Conservation (phyloP, 495 filamentous ascomycete genomes). For the Penicillium pancosmium region DNA sequence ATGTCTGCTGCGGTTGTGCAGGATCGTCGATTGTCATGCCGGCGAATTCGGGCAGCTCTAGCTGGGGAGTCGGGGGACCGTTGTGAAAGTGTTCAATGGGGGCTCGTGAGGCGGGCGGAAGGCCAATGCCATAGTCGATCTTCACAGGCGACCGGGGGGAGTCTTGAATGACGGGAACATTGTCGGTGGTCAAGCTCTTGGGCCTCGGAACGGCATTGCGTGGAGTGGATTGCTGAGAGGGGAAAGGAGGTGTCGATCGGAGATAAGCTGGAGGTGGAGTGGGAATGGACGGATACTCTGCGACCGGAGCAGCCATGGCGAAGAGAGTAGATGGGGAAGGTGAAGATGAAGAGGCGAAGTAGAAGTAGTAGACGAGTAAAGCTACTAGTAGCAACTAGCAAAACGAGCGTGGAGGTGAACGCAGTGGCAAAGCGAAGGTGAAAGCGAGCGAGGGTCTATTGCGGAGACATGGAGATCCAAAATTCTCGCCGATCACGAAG, state of each 20-base stretch:
- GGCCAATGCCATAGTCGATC: slow-evolving; percentile 37
- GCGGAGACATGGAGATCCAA: slow-evolving; percentile 13
- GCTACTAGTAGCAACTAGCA: neutral
- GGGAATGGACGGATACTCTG: slow-evolving; percentile 35
- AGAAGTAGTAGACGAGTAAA: neutral
- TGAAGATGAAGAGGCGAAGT: neutral
- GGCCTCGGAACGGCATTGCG: slow-evolving; percentile 25
- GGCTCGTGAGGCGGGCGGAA: slow-evolving; percentile 37
- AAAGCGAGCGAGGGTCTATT: slow-evolving; percentile 4
- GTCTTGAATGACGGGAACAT: slow-evolving; percentile 31
- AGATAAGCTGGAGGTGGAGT: slow-evolving; percentile 49
- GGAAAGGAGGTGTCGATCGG: slow-evolving; percentile 41
- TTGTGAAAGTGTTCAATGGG: slow-evolving; percentile 34
- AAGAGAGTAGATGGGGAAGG: neutral
- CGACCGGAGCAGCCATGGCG: slow-evolving; percentile 38
- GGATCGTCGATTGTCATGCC: slow-evolving; percentile 40
- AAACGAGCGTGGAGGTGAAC: slow-evolving; percentile 2
- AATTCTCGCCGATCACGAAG: neutral
- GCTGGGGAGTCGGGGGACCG: slow-evolving; percentile 26
- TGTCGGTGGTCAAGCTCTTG: slow-evolving; percentile 24
- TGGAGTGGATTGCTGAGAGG: slow-evolving; percentile 28
- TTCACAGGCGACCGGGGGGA: slow-evolving; percentile 46
- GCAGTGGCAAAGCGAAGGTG: neutral
- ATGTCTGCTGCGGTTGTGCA: slow-evolving; percentile 40
- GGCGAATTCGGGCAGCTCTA: slow-evolving; percentile 29